Percentiles rank a stretch among this genome's conserved stretches.
Conservation (phyloP, 352 stramenopile species). For the Pythium inflatum region DNA sequence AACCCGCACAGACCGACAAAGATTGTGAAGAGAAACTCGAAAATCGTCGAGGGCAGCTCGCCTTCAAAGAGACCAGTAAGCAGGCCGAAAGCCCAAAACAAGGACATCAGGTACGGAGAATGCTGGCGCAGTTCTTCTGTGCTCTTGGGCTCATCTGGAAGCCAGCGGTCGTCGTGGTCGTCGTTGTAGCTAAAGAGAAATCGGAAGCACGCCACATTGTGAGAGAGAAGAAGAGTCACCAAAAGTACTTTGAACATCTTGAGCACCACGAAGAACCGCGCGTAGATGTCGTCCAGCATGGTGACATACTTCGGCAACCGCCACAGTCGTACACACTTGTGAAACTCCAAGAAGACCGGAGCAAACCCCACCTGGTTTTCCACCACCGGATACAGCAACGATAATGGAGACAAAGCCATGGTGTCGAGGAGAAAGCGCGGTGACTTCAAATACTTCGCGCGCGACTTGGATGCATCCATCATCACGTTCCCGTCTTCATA, state of each 20-base stretch:
- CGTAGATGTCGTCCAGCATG: conserved; percentile 61
- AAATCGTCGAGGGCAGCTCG: conserved; percentile 49
- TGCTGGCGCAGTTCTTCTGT: conserved; percentile 7
- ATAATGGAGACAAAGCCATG: conserved; percentile 49
- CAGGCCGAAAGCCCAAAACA: conserved; percentile 68
- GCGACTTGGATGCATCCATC: conserved; percentile 50
- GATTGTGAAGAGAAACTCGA: conserved; percentile 66
- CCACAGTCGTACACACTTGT: conserved; percentile 58
- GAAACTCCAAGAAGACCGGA: conserved; percentile 58
- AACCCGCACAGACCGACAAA: conserved; percentile 70
- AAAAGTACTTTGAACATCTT: conserved; percentile 75
- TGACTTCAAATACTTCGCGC: conserved; percentile 60
- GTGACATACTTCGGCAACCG: conserved; percentile 60
- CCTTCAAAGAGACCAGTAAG: conserved; percentile 72
- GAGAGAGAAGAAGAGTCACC: conserved; percentile 50
- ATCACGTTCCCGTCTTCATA: conserved; percentile 72
- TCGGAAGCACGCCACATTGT: conserved; percentile 62
- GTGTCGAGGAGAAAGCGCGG: conserved; percentile 54
- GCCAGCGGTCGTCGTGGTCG: conserved; percentile 53
- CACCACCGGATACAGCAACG: conserved; percentile 29
- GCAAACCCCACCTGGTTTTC: not conserved
- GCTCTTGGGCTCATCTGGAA: conserved; percentile 33
- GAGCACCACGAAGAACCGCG: conserved; percentile 55
- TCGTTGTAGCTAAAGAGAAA: conserved; percentile 61
- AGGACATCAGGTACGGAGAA: conserved; percentile 58